Conservation (phyloP, 2,329 filamentous ascomycete genomes). For the Diaporthe ilicicola region DNA sequence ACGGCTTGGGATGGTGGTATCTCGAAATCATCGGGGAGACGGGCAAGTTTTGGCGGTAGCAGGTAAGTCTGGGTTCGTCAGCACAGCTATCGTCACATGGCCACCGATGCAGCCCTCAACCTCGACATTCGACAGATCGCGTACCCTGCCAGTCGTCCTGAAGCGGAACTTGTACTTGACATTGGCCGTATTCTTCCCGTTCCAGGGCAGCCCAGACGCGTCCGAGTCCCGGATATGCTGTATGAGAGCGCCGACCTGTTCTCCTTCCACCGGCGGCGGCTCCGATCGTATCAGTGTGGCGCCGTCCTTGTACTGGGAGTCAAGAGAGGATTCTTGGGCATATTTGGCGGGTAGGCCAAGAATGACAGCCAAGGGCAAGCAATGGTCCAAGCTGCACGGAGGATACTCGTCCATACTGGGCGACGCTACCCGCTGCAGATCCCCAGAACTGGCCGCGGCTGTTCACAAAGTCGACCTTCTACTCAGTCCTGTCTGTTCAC, state of each 20-base stretch:
- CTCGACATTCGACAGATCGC: conserved; percentile 47
- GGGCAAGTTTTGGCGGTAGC: conserved; percentile 66
- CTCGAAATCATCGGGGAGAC: conserved; percentile 60
- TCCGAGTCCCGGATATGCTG: conserved; percentile 73
- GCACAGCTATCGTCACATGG: not conserved
- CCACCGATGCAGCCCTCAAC: not conserved
- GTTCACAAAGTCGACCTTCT: not conserved
- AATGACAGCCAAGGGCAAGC: conserved; percentile 83
- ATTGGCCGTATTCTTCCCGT: conserved; percentile 60
- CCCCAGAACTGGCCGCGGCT: not conserved
- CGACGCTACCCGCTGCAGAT: conserved; percentile 1
- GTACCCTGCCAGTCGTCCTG: conserved; percentile 81
- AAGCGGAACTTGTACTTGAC: conserved; percentile 70
- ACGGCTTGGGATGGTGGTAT: conserved; percentile 57
- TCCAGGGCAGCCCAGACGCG: conserved; percentile 73
- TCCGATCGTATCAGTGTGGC: conserved; percentile 75
- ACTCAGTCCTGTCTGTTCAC: not conserved
- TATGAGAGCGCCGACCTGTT: conserved; percentile 71
- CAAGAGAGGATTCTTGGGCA: conserved; percentile 51
- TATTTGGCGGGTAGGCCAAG: conserved; percentile 71
- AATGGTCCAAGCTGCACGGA: conserved; percentile 82
- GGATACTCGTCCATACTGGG: conserved; percentile 81
- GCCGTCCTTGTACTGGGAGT: conserved; percentile 63
- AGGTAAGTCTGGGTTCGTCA: conserved; percentile 55
- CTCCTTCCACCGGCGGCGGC: conserved; percentile 70